A percentile compares a stretch with the other conserved stretches of the same genome.
These are phyloP conservation scores for Heliamphora exappendiculata DNA, from an alignment of 148 eudicot species.

Conservation along the genomic window DNA sequence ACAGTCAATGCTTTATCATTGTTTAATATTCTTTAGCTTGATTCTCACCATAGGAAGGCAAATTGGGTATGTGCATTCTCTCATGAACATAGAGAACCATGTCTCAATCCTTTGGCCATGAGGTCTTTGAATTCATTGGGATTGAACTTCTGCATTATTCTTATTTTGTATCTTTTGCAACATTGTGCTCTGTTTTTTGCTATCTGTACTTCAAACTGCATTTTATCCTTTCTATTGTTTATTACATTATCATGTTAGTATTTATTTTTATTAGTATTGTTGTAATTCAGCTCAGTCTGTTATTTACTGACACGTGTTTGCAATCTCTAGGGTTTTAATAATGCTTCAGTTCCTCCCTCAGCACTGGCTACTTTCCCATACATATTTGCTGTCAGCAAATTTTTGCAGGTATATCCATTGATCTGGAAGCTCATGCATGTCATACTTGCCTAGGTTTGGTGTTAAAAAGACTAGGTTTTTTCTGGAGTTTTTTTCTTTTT, in stretches of 20 bases:
- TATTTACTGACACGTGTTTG: neutral
- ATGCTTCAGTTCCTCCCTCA: conserved; percentile 80
- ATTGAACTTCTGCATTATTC: neutral
- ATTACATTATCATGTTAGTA: neutral
- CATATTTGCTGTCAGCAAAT: conserved; percentile 80
- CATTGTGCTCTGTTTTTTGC: neutral
- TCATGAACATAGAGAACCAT: neutral
- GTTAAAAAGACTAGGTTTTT: too few species aligned
- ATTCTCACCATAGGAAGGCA: neutral
- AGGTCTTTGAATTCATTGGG: neutral
- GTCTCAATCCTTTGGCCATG: neutral
- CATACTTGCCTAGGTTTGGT: too few species aligned
- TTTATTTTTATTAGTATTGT: neutral
- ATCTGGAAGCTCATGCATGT: neutral
- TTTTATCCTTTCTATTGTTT: neutral
- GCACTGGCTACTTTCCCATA: conserved; percentile 89
- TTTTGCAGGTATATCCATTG: conserved; percentile 57
- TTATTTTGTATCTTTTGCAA: neutral
- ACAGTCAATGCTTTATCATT: neutral
- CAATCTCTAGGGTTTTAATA: conserved; percentile 51
- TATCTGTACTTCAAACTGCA: neutral
- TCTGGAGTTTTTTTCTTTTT: too few species aligned
- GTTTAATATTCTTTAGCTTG: neutral
- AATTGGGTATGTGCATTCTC: neutral
- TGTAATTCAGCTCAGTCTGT: neutral